Evolutionary conservation across 352 stramenopile species (phyloP), one percentile per base, ranked within the genome.

Genomic region (Phytophthora pini): DNA sequence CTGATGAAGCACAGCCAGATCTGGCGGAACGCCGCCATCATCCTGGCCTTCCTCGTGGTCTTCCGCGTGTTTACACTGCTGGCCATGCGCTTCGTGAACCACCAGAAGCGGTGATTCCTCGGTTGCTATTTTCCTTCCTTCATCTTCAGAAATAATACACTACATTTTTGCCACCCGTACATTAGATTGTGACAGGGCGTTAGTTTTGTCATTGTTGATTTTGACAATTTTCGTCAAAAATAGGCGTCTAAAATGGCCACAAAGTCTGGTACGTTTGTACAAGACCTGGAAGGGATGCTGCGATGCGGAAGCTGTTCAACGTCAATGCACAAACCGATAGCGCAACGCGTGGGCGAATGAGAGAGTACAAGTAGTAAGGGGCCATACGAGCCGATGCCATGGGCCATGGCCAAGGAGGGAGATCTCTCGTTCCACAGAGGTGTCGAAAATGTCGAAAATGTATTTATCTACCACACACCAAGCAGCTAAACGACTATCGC

Each of bases 61-160:
- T 70, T 72, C 44, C 61, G 67, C 26, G 34, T 68, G 32, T 20
- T 72, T 5, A 44, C 48, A 11, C 54, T 70, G 20, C 43, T 72
- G 26, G 38, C 38, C 38, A 43, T 43, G 51, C 60, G 29, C 47
- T 74, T 31, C 65, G 65, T 38, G 26, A 70, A 70, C 55, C 60
- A 70, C 44, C 65, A 74, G 64, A 74, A 74, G 59, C 55, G 60
- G 50, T 74, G 58, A 45, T 43, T n/a, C 5, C n/a, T 17, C 8
- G 5, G 8, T 13, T 29, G 12, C 31, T 43, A 8, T 9, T 12
- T 39, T 13, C 17, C 17, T 20, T 20, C 8, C 15, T 20, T 20
- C 15, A 43, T 22, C 38, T 43, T 11, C 13, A 17, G 38, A 43
- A 43, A 43, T 43, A 43, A 43, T 11, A 20, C 1, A 43, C 15